These are phyloP conservation scores for Penicillium sp. DNA, from an alignment of 2,329 filamentous ascomycete species.

Conservation along the genomic window DNA sequence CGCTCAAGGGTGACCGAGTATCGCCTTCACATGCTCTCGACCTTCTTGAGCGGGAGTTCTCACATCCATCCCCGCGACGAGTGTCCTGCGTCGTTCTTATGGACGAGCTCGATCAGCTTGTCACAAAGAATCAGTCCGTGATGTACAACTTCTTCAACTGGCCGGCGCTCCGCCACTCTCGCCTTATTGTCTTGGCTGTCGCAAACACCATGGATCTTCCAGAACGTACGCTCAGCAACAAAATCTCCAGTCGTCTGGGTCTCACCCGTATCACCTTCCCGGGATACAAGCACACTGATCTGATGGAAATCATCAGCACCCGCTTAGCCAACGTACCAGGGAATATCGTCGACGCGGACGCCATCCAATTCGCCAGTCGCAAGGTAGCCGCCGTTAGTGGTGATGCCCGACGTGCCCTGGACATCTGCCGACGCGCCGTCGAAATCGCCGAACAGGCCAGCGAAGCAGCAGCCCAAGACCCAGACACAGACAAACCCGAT, in stretches of 20 bases:
- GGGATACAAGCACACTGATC: constrained; percentile 90
- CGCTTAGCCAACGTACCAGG: constrained; percentile 79
- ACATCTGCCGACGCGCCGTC: constrained; percentile 90
- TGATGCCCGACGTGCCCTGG: constrained; percentile 84
- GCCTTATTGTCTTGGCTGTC: constrained; percentile 89
- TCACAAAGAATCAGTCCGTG: constrained; percentile 97
- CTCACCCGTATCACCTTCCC: constrained; percentile 93
- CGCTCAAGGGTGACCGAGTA: constrained; percentile 82
- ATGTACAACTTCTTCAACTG: constrained; percentile 99
- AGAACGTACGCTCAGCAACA: constrained; percentile 91
- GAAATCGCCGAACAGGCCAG: constrained; percentile 79
- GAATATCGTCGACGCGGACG: constrained; percentile 82
- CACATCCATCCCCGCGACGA: constrained; percentile 75
- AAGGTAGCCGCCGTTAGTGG: constrained; percentile 96
- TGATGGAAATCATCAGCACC: constrained; percentile 96
- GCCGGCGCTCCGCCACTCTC: constrained; percentile 82
- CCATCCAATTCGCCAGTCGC: constrained; percentile 87
- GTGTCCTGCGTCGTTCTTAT: constrained; percentile 95
- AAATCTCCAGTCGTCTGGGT: constrained; percentile 85
- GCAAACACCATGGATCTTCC: constrained; percentile 99
- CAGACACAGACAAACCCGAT: too few relatives aligned
- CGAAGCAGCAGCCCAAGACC: too few relatives aligned
- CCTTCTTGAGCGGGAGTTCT: constrained; percentile 85
- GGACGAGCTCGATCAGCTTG: constrained; percentile 95
- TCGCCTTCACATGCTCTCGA: constrained; percentile 85